phyloP scores from a whole-genome alignment of 768 basidiomycete species.

The Macrocybe gigantea region DNA sequence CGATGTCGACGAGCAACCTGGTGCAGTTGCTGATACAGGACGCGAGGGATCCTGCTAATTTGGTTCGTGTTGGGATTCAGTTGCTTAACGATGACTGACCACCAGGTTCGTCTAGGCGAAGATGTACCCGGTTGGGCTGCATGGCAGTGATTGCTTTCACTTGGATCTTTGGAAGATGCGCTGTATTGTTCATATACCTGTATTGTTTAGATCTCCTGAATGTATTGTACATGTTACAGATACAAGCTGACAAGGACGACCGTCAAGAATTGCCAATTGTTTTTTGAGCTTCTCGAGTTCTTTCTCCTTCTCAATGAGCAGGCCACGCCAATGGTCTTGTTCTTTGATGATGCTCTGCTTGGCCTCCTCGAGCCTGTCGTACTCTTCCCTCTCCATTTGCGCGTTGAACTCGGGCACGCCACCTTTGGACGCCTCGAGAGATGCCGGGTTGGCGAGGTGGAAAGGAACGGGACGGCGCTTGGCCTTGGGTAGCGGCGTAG shows the following conservation, averaged over 20 bases:
- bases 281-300: constrained; percentile 70
- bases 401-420: constrained; percentile 80
- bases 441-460: constrained; percentile 55
- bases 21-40: constrained; percentile 92
- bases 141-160: constrained; percentile 48
- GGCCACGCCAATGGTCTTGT: constrained; percentile 65
- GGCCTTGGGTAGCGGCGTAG: constrained; percentile 68
- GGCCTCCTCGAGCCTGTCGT: constrained; percentile 72
- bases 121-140: constrained; percentile 93
- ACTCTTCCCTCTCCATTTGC: constrained; percentile 86
- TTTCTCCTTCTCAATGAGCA: constrained; percentile 75
- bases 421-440: constrained; percentile 60
- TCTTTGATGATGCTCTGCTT: constrained; percentile 64
- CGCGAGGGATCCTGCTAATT: constrained; percentile 66
- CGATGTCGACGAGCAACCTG: constrained; percentile 73
- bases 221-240: background rate
- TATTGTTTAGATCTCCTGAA: no score
- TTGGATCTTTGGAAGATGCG: background rate
- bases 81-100: constrained; percentile 6
- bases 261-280: constrained; percentile 25
- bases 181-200: no score
- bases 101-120: constrained; percentile 43
- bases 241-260: constrained; percentile 1
- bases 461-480: constrained; percentile 66
- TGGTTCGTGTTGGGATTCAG: constrained; percentile 31